Conservation (phyloP, 805 yeast genomes). For the Priceomyces melissophilus region DNA sequence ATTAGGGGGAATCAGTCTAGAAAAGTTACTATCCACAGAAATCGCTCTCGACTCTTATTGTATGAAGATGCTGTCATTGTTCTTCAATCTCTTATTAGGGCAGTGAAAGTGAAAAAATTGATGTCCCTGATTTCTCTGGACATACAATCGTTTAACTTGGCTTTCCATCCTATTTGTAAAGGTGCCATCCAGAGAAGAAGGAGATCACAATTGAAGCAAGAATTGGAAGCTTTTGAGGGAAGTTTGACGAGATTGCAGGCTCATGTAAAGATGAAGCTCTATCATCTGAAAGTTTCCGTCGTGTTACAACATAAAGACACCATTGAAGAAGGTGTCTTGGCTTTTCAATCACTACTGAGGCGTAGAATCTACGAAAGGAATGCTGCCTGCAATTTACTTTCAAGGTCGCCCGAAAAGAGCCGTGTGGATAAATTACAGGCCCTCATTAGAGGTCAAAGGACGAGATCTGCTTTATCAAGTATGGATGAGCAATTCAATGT, state of each 20-base stretch:
- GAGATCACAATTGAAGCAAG: constrained; percentile 8
- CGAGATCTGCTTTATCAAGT: constrained; percentile 21
- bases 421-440: constrained; percentile 35
- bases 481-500: constrained; percentile 6
- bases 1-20: constrained; percentile 48
- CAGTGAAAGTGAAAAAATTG: constrained; percentile 10
- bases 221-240: constrained; percentile 9
- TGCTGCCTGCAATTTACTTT: constrained; percentile 10
- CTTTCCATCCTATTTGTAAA: constrained; percentile 44
- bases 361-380: constrained; percentile 17
- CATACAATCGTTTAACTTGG: constrained; percentile 1
- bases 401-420: constrained; percentile 16
- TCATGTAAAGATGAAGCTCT: constrained; percentile 18
- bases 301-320: constrained; percentile 19
- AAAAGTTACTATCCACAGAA: constrained; percentile 27
- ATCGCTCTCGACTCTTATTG: constrained; percentile 29
- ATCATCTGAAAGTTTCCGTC: constrained; percentile 17
- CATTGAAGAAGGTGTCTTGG: constrained; percentile 20
- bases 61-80: constrained; percentile 30
- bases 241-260: constrained; percentile 39
- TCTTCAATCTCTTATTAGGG: constrained; percentile 39
- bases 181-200: constrained; percentile 31
- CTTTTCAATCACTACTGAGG: constrained; percentile 31
- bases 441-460: constrained; percentile 30
- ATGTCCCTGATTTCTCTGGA: constrained; percentile 13